These are phyloP conservation scores for Wickerhamomyces canadensis DNA, from an alignment of 805 yeast genomes.

Conservation along the genomic window DNA sequence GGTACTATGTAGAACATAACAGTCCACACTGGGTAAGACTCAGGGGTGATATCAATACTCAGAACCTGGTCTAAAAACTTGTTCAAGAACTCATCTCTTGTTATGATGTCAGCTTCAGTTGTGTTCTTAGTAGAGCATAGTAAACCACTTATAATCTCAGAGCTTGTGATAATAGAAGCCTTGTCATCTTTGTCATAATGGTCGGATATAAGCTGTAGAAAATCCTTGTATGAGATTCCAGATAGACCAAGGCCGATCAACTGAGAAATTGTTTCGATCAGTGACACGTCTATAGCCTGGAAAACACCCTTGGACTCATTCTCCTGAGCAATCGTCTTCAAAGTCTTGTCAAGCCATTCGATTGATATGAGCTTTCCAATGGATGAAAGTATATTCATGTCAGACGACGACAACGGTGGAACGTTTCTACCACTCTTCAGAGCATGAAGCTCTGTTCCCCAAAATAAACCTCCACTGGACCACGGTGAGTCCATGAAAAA, in stretches of 20 bases:
- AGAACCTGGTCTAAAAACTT: slow-evolving; percentile 42
- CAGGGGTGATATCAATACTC: slow-evolving; percentile 62
- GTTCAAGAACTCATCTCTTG: slow-evolving; percentile 42
- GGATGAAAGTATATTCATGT: slow-evolving; percentile 32
- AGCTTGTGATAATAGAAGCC: slow-evolving; percentile 65
- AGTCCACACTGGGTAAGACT: slow-evolving; percentile 68
- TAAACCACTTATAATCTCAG: slow-evolving; percentile 68
- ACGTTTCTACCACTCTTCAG: slow-evolving; percentile 29
- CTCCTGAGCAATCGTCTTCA: slow-evolving; percentile 52
- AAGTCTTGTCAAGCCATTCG: slow-evolving; percentile 52
- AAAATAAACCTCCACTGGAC: slow-evolving; percentile 65
- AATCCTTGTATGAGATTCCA: slow-evolving; percentile 41
- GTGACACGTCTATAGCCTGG: slow-evolving; percentile 57
- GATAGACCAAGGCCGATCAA: slow-evolving; percentile 42
- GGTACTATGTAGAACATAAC: slow-evolving; percentile 74
- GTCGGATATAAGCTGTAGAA: slow-evolving; percentile 43
- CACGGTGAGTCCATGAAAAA: slow-evolving; percentile 55
- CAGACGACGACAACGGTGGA: slow-evolving; percentile 34
- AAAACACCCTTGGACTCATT: slow-evolving; percentile 66
- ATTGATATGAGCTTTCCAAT: slow-evolving; percentile 44
- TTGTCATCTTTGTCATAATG: slow-evolving; percentile 63
- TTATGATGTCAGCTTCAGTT: slow-evolving; percentile 25
- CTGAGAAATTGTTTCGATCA: slow-evolving; percentile 44
- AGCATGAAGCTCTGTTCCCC: slow-evolving; percentile 56
- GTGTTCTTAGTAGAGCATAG: slow-evolving; percentile 43